These are phyloP conservation scores for Oldenlandia corymbosa DNA, from an alignment of 257 asterid genomes.

Conservation along the genomic window DNA sequence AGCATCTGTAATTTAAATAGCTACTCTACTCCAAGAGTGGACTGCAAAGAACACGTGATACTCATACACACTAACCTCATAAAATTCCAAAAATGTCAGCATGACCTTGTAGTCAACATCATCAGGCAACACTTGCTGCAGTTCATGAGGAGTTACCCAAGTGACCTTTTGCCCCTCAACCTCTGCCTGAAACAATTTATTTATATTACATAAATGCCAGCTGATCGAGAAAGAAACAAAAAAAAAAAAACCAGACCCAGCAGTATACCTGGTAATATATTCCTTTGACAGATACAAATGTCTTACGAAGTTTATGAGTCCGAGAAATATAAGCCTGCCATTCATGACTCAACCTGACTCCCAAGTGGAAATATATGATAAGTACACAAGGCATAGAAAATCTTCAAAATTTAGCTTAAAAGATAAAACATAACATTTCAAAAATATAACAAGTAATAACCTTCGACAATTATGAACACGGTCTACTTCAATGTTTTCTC, in stretches of 20 bases:
- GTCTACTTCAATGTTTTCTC: constrained; percentile 71
- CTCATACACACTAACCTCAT: constrained; percentile 50
- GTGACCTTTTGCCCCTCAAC: constrained; percentile 90
- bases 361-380: not conserved
- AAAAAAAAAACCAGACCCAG: not conserved
- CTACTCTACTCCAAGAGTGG: not conserved
- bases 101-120: constrained; percentile 85
- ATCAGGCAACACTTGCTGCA: constrained; percentile 87
- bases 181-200: constrained; percentile 58
- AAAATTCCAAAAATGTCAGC: constrained; percentile 88
- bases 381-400: constrained; percentile 6
- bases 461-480: constrained; percentile 88
- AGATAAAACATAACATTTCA: not conserved
- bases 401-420: not conserved
- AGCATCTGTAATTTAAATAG: not conserved
- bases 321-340: constrained; percentile 95
- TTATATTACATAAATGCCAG: constrained; percentile 8
- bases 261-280: constrained; percentile 84
- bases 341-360: constrained; percentile 84
- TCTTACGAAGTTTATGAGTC: constrained; percentile 84
- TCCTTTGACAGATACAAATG: constrained; percentile 93
- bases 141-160: constrained; percentile 96
- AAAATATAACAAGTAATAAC: constrained; percentile 23
- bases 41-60: constrained; percentile 5
- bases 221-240: constrained; percentile 11